A percentile compares a stretch with the other conserved stretches of the same genome.
Evolutionary conservation across 192 early-diverging fungal genomes (phyloP).

Genomic region (Linnemannia zychae): DNA sequence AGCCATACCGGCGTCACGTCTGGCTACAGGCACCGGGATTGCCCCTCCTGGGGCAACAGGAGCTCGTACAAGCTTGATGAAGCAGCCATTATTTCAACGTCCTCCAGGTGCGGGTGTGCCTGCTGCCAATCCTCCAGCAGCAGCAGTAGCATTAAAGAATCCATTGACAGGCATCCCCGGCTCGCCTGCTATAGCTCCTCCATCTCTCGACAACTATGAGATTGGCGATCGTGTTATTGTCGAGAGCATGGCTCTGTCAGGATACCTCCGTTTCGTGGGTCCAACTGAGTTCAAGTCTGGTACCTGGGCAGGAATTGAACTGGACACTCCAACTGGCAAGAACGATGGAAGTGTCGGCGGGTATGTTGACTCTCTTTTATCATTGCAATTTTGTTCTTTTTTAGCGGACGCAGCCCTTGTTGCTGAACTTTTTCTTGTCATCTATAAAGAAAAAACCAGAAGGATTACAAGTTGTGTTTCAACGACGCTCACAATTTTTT

Average conservation of each 20-base stretch:
- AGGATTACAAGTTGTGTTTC: background rate
- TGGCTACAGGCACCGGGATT: constrained; percentile 20
- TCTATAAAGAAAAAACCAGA: background rate
- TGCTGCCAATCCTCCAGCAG: background rate
- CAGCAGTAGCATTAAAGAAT: constrained; percentile 22
- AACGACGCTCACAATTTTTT: constrained; percentile 6
- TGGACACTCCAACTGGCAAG: constrained; percentile 80
- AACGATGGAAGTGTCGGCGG: constrained; percentile 82
- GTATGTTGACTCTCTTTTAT: constrained; percentile 49
- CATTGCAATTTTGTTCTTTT: background rate
- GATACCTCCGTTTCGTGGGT: constrained; percentile 81
- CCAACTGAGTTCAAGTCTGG: constrained; percentile 81
- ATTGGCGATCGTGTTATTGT: constrained; percentile 76
- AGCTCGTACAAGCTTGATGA: constrained; percentile 32
- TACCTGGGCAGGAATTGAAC: constrained; percentile 84
- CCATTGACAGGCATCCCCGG: constrained; percentile 25
- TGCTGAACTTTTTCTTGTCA: background rate
- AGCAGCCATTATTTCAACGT: constrained; percentile 36
- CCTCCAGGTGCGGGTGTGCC: constrained; percentile 8
- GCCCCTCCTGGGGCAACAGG: background rate
- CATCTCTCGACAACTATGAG: constrained; percentile 53
- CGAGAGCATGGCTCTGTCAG: constrained; percentile 68
- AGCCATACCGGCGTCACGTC: constrained; percentile 23
- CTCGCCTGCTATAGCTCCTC: constrained; percentile 39
- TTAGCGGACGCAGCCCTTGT: background rate